Evolutionary conservation across 2,329 filamentous ascomycete species (phyloP).

Genomic region (Hirsutella thompsonii): DNA sequence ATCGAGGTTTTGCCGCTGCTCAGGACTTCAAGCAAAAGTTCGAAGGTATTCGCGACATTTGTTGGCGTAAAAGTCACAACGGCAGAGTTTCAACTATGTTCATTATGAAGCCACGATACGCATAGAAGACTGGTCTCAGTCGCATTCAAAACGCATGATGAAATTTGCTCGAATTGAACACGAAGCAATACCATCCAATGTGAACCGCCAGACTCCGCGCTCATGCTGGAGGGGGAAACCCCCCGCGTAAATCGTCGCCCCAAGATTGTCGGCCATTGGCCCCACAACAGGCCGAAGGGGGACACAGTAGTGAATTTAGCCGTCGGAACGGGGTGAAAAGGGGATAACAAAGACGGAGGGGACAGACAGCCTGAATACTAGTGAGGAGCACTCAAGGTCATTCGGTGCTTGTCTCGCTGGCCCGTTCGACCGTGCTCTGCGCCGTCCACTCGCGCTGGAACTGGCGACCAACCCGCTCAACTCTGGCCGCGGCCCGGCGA

Average conservation of each 20-base stretch:
- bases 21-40: no score
- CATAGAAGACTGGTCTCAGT: no score
- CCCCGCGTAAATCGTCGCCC: background rate
- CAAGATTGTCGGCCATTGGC: background rate
- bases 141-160: no score
- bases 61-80: no score
- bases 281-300: background rate
- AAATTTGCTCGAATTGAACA: no score
- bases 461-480: constrained; percentile 41
- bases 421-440: constrained; percentile 14
- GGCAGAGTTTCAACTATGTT: no score
- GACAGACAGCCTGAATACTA: background rate
- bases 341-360: background rate
- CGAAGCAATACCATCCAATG: background rate
- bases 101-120: no score
- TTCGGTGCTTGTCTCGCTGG: constrained; percentile 12
- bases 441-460: constrained; percentile 40
- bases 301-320: no score
- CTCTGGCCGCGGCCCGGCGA: constrained; percentile 33
- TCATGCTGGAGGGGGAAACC: constrained; percentile 1
- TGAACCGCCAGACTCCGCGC: constrained; percentile 3
- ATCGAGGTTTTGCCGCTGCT: no score
- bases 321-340: background rate
- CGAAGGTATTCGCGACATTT: no score
- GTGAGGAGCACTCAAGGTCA: constrained; percentile 8